Conservation (phyloP, 306 rosid genomes). For the Quillaja saponaria region DNA sequence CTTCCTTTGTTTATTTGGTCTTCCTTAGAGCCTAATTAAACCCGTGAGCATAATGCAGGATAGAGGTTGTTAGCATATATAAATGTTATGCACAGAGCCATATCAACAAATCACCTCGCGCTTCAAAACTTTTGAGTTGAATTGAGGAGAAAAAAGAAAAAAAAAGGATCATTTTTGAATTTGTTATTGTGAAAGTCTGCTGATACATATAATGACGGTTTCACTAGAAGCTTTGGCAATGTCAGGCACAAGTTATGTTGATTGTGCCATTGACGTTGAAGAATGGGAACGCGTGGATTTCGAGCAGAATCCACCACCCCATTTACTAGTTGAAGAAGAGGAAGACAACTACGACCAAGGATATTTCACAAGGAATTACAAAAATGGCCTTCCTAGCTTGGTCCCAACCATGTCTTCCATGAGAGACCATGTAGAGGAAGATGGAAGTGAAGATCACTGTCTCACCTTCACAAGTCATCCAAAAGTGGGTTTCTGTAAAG, state of each 20-base stretch:
- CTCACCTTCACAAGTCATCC: slow-evolving; percentile 4
- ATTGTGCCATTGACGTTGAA: slow-evolving; percentile 27
- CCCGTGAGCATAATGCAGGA: not conserved
- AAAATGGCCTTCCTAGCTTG: not conserved
- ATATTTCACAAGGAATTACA: not conserved
- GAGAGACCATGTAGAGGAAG: not conserved
- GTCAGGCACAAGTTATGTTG: slow-evolving; percentile 30
- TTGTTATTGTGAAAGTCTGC: not conserved
- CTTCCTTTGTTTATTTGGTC: no score
- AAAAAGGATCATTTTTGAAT: not conserved
- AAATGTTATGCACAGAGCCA: not conserved
- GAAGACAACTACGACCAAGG: not conserved
- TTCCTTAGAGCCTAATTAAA: no score
- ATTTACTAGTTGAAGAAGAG: slow-evolving; percentile 36
- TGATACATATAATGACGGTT: slow-evolving; percentile 26
- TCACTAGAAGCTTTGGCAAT: slow-evolving; percentile 47
- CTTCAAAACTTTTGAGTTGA: not conserved
- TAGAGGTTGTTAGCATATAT: not conserved
- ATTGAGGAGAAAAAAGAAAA: not conserved
- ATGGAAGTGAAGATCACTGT: not conserved
- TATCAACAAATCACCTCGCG: no score
- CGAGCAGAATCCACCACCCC: slow-evolving; percentile 39
- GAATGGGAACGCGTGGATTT: slow-evolving; percentile 38
- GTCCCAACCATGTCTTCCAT: not conserved
- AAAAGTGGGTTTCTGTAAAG: not conserved